phyloP scores from a whole-genome alignment of 2,329 filamentous ascomycete genomes.

The Lachnellula cervina region DNA sequence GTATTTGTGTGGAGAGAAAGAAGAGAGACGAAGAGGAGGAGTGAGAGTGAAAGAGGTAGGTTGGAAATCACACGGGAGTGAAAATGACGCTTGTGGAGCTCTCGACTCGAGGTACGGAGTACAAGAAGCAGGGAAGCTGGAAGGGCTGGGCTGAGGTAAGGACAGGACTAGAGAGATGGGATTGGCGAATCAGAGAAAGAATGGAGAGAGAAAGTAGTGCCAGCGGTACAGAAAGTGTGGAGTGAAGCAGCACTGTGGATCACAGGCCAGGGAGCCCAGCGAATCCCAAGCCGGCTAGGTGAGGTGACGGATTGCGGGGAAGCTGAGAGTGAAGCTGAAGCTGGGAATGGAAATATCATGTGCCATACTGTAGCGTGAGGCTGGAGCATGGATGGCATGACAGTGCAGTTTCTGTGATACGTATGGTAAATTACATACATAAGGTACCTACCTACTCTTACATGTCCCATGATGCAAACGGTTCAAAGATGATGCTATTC shows the following conservation, averaged over 20 bases:
- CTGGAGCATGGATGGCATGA: no score
- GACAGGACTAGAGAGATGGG: not conserved
- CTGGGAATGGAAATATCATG: not conserved
- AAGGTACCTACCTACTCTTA: not conserved
- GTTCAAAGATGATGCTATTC: no score
- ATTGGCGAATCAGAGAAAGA: not conserved
- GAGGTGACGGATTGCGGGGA: not conserved
- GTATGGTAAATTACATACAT: no score
- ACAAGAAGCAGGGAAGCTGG: constrained; percentile 6
- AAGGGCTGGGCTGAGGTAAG: constrained; percentile 3
- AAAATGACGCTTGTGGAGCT: not conserved
- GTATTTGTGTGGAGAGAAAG: constrained; percentile 1
- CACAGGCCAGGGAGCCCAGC: not conserved
- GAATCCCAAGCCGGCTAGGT: not conserved
- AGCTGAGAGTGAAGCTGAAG: not conserved
- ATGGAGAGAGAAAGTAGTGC: not conserved
- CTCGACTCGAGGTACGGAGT: constrained; percentile 2
- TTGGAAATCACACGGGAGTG: not conserved
- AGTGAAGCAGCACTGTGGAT: not conserved
- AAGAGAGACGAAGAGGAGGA: constrained; percentile 3
- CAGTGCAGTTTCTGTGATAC: not conserved
- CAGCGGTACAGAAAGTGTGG: not conserved
- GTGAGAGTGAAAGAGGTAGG: constrained; percentile 14
- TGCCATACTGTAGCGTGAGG: no score
- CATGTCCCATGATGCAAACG: no score